These are phyloP conservation scores for Pichia cephalocereana DNA, from an alignment of 805 yeast genomes.

Conservation along the genomic window DNA sequence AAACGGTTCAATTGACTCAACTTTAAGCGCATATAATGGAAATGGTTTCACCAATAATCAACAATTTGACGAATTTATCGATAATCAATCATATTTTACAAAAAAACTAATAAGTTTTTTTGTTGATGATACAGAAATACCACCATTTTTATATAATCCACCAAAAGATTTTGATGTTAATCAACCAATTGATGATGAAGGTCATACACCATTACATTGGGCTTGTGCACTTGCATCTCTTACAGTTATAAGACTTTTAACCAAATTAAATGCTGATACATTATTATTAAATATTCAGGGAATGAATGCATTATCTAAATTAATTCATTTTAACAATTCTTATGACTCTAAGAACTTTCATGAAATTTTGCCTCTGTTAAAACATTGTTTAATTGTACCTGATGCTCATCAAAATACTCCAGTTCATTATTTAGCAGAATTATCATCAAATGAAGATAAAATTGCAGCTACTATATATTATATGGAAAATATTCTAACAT, in stretches of 20 bases:
- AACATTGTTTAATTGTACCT: constrained; percentile 59
- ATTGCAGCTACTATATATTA: constrained; percentile 47
- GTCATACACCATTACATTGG: constrained; percentile 80
- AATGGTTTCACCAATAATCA: background rate
- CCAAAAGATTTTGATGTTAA: constrained; percentile 59
- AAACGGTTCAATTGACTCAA: background rate
- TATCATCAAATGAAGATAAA: constrained; percentile 36
- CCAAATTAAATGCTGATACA: constrained; percentile 55
- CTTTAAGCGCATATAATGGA: background rate
- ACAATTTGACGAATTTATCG: background rate
- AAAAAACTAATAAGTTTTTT: constrained; percentile 41
- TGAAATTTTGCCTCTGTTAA: constrained; percentile 48
- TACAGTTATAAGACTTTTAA: constrained; percentile 46
- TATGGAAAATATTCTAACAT: constrained; percentile 27
- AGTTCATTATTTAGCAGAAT: constrained; percentile 54
- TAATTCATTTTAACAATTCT: constrained; percentile 65
- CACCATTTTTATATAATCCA: constrained; percentile 38
- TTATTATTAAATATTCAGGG: constrained; percentile 45
- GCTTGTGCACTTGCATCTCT: constrained; percentile 71
- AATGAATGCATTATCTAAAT: constrained; percentile 59
- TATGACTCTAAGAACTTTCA: constrained; percentile 54
- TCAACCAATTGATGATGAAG: constrained; percentile 67
- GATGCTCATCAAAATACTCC: constrained; percentile 68
- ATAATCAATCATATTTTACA: constrained; percentile 25
- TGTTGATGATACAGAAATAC: constrained; percentile 35